phyloP scores from a whole-genome alignment of 169 alveolate species.

The Neospora caninum region DNA sequence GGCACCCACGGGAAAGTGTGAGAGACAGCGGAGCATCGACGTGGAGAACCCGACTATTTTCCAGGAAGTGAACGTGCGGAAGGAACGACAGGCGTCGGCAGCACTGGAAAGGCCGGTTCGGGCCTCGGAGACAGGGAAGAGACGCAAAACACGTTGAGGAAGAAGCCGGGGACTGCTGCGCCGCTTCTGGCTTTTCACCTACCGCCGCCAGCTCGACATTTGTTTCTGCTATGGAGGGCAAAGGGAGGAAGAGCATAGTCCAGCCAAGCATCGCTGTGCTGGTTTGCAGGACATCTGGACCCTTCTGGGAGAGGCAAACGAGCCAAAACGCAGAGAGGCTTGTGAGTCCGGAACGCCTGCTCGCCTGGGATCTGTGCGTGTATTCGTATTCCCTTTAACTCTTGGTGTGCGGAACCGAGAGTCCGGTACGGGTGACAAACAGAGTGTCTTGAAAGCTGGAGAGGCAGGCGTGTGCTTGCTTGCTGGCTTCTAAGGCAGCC shows the following conservation, averaged over 20 bases:
- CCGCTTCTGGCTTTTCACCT: neutral
- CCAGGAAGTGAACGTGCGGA: neutral
- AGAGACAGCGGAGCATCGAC: neutral
- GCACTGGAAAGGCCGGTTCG: neutral
- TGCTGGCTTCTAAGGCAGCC: too few relatives aligned
- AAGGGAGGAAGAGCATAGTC: neutral
- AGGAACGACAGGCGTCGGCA: neutral
- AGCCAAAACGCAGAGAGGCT: too few relatives aligned
- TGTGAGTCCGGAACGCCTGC: too few relatives aligned
- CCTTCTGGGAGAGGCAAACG: neutral
- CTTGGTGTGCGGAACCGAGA: too few relatives aligned
- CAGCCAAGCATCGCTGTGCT: neutral
- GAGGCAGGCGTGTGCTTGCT: too few relatives aligned
- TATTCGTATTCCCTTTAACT: too few relatives aligned
- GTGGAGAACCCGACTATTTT: neutral
- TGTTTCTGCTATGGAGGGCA: neutral
- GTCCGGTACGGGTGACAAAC: too few relatives aligned
- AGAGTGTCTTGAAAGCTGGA: too few relatives aligned
- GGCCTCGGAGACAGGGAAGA: too few relatives aligned
- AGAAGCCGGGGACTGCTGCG: neutral
- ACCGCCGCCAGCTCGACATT: conserved; percentile 29
- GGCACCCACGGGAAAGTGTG: too few relatives aligned
- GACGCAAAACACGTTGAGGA: neutral
- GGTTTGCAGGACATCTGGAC: neutral
- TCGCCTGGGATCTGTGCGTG: too few relatives aligned